Base-by-base conservation (phyloP, 2,329 filamentous ascomycete genomes). In the Talaromyces sp. region DNA sequence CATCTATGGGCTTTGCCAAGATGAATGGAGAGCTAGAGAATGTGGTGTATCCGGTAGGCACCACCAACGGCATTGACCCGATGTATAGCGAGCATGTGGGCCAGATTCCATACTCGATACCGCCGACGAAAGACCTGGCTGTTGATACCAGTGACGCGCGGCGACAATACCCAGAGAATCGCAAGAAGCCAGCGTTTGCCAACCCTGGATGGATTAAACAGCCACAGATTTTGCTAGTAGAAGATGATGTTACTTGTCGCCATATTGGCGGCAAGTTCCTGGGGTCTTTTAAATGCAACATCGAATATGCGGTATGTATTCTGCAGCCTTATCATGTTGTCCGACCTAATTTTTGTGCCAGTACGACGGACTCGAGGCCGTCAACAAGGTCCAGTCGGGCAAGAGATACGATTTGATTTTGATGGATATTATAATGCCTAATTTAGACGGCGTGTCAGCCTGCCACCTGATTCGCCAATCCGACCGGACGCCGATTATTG, bases 351-450 rank as follows among this genome's bases (percentile, higher is more conserved):
- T n/a, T n/a, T 32, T 55, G n/a, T 31, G n/a, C 62, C 3, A 95
- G 86, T 83, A 89, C 63, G 89, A 99, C 73, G 94, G 94, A 54
- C 81, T 95, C 51, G 91, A 97, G 72, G 94, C 94, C 56, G 92
- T 96, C 54, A 91, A 89, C 70, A 94, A 94, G 71, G 88, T 96
- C 69, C 85, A 87, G 65, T 77, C 79, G 46, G 85, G 85, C 6
- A 80, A 81, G 5, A 87, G 87, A 66, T 88, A 87, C 66, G 85
- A 88, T 68, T 71, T 88, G 62, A 91, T 93, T 64, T 84, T 93
- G 63, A 93, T 93, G 90, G 90, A 94, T 71, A 93, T 99, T 65
- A 96, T 99, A 67, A 97, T 99, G 94, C 94, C 94, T 6, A 89
- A 92, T 65, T 81, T 97, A 58, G 94, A 97, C 69, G 94, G 94